A percentile compares a stretch with the other conserved stretches of the same genome.
Conservation (phyloP, 2,329 filamentous ascomycete genomes). For the Pezicula radicicola region DNA sequence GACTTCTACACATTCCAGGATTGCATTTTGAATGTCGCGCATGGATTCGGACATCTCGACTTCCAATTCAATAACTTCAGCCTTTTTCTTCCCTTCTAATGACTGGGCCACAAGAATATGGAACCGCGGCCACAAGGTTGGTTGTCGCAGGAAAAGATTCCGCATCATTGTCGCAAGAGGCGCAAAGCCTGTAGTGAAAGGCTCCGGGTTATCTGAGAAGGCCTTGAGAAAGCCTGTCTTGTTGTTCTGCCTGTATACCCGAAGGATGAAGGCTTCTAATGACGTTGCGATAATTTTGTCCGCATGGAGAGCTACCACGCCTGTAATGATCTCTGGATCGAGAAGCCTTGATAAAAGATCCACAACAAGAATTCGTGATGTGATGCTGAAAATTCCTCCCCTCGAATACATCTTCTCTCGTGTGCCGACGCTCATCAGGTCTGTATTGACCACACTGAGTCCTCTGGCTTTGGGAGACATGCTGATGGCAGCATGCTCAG, state of each 20-base stretch:
- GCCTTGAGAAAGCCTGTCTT: constrained; percentile 92
- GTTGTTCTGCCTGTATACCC: constrained; percentile 93
- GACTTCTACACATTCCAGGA: constrained; percentile 93
- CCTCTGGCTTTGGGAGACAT: constrained; percentile 78
- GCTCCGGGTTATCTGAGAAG: constrained; percentile 90
- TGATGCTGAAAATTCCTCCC: constrained; percentile 93
- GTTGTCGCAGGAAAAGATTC: constrained; percentile 85
- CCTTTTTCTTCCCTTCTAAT: constrained; percentile 86
- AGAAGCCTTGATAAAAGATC: constrained; percentile 85
- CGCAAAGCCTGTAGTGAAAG: constrained; percentile 83
- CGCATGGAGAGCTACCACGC: constrained; percentile 82
- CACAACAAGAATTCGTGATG: constrained; percentile 90
- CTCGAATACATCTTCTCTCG: constrained; percentile 88
- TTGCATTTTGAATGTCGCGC: constrained; percentile 88
- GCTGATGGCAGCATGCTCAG: constrained; percentile 92
- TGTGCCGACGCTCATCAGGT: constrained; percentile 80
- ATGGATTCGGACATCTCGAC: constrained; percentile 95
- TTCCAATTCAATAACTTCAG: constrained; percentile 95
- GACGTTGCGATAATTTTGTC: constrained; percentile 85
- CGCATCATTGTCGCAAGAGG: constrained; percentile 88
- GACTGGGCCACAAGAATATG: constrained; percentile 87
- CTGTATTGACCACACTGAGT: constrained; percentile 89
- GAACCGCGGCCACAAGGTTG: constrained; percentile 89
- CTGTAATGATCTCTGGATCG: constrained; percentile 80
- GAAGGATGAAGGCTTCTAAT: constrained; percentile 89